Evolutionary conservation across 2,329 filamentous ascomycete genomes (phyloP).

Genomic region (Thelonectria olida): DNA sequence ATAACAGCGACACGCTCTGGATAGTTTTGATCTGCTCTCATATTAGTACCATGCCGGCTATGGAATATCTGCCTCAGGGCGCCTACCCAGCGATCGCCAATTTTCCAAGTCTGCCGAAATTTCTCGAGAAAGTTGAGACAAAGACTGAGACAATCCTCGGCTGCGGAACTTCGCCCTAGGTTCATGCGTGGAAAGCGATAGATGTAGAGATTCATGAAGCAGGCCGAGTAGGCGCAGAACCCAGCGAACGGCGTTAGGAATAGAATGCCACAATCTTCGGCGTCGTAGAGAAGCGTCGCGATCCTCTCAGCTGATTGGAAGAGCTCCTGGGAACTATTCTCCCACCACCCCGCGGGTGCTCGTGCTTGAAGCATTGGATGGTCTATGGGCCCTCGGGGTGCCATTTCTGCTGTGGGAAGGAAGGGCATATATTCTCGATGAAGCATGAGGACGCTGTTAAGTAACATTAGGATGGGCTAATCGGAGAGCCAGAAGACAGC

Average conservation of each 20-base stretch:
- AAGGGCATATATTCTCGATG: conserved; percentile 53
- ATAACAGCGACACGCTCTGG: neutral
- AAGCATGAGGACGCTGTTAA: conserved; percentile 48
- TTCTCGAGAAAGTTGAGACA: conserved; percentile 1
- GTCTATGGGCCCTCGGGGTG: conserved; percentile 48
- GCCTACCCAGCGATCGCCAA: conserved; percentile 7
- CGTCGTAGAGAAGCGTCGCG: conserved; percentile 44
- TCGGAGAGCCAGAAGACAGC: too few relatives aligned
- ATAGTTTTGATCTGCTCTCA: conserved; percentile 5
- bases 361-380: conserved; percentile 46
- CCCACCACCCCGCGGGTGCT: conserved; percentile 50
- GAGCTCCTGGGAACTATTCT: conserved; percentile 45
- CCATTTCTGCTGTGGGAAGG: conserved; percentile 44
- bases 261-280: conserved; percentile 44
- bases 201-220: conserved; percentile 51
- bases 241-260: conserved; percentile 51
- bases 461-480: too few relatives aligned
- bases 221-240: conserved; percentile 53
- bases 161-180: conserved; percentile 39
- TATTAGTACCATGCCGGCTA: neutral
- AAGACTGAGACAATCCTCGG: neutral
- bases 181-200: conserved; percentile 51
- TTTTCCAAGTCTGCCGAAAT: conserved; percentile 6
- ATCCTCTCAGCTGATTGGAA: conserved; percentile 47
- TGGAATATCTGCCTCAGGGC: neutral